Evolutionary conservation across 768 basidiomycete genomes (phyloP), one percentile per base, ranked within the genome.

Genomic region (Cystofilobasidium macerans): DNA sequence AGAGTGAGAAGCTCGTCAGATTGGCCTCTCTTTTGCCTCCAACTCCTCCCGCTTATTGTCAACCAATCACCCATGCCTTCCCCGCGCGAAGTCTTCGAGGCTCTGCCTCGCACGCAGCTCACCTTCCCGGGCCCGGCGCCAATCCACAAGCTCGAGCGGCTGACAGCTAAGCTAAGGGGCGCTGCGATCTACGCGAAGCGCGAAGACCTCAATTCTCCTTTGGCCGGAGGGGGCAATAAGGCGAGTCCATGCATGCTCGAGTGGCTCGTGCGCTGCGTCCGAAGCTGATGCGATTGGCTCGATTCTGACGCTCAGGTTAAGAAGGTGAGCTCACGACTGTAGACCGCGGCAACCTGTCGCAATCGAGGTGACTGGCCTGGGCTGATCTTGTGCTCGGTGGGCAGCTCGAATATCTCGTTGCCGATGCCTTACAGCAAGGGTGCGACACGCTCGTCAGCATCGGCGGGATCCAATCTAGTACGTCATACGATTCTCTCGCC

Each of bases 221-320:
- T 72, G 18, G 71, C 71, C 33, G 70, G 69, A 60, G 71, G 71
- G 26, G 71, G 71, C 28, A 72, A 72, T 59, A 72, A 72, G 53
- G 70, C 71, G 53, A 63, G 70, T 53, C 70, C 70, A 69, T 48
- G 6, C 47, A 57, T 16, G 0, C n/a, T 57, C 32, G 5, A 26
- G 48, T 18, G 11, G 16, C 28, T 5, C 14, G 53, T 30, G 7
- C 6, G 9, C 32, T 6, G 68, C 68, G 66, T 51, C 62, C 56
- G 33, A 40, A 42, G 33, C 28, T 61, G 36, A 32, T 33, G 11
- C 30, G 16, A 54, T 36, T 45, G 18, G 43, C 9, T 20, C 22
- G 43, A 5, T 20, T 12, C 43, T 45, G 43, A 45, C 43, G 11
- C 8, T 12, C n/a, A 38, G 33, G 58, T 60, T 18, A 60, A 40